Evolutionary conservation across 192 early-diverging fungal species (phyloP), one percentile per base, ranked within the genome.

Genomic region (Coemansia sp.): DNA sequence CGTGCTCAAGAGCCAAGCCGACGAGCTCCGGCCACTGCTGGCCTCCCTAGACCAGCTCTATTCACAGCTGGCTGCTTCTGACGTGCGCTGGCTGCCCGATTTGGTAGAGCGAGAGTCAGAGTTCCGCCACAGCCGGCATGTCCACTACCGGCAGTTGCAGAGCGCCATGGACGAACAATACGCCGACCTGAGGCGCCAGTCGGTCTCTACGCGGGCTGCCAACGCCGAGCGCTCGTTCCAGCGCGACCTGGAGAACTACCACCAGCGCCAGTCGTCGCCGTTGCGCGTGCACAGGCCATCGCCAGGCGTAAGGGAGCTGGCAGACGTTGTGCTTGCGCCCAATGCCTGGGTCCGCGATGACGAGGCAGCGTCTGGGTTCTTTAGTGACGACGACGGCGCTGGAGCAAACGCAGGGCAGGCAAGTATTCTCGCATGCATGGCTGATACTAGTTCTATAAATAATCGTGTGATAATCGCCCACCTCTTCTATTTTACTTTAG

Each of bases 151-250:
- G 42, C 59, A 73, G 50, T 66, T 79, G 17, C 76, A 79, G 57
- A 50, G 56, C 18, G 48, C 53, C 21, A 66, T 79, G 76, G 76
- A 79, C 70, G 53, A 46, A n/a, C 76, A 79, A 52, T 72, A 69
- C 24, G 63, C 65, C 9, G 76, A 72, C 17, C 27, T 68, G 32
- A 27, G 60, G 10, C 76, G 65, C 44, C 57, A 65, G 37, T 55
- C 55, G 37, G 70, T 61, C 39, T 56, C 60, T 41, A 52, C 35
- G 19, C 76, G 76, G 4, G 76, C 60, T 1, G 70, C 63, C 34
- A 58, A 39, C 24, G 76, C 76, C 3, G 66, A 44, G 21, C 76
- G 69, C 56, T 63, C 60, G 17, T 79, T 79, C 44, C 66, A 79
- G 63, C 66, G 66, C 50, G 76, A 79, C 48, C 43, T 79, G 27